Conservation (phyloP, 257 asterid genomes). For the Capsicum baccatum region DNA sequence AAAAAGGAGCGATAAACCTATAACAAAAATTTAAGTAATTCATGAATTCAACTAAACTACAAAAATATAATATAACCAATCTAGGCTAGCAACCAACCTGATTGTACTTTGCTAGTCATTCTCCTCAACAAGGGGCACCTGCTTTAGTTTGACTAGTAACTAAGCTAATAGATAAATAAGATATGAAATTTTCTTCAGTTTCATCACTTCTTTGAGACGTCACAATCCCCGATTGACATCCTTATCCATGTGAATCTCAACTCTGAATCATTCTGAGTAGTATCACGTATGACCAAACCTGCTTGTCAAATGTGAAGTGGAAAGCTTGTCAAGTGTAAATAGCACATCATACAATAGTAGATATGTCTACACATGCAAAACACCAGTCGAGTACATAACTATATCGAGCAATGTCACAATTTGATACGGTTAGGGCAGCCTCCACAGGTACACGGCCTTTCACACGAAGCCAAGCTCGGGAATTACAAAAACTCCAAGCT, state of each 20-base stretch:
- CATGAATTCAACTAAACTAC: not conserved
- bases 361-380: too few relatives aligned
- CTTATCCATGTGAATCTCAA: conserved; percentile 56
- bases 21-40: not conserved
- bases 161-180: conserved; percentile 95
- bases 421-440: too few relatives aligned
- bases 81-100: conserved; percentile 58
- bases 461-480: too few relatives aligned
- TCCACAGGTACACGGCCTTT: too few relatives aligned
- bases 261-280: too few relatives aligned
- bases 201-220: conserved; percentile 93
- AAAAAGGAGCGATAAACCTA: not conserved
- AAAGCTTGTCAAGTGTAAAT: too few relatives aligned
- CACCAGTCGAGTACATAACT: too few relatives aligned
- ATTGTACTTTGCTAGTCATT: conserved; percentile 93
- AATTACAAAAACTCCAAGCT: too few relatives aligned
- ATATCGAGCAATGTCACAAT: too few relatives aligned
- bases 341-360: too few relatives aligned
- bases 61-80: not conserved
- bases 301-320: too few relatives aligned
- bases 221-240: conserved; percentile 97
- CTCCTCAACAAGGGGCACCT: conserved; percentile 99
- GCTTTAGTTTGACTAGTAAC: conserved; percentile 88
- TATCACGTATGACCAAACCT: too few relatives aligned
- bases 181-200: conserved; percentile 84